Conservation (phyloP, 305 asterid genomes). For the Caryopteris hybrid region DNA sequence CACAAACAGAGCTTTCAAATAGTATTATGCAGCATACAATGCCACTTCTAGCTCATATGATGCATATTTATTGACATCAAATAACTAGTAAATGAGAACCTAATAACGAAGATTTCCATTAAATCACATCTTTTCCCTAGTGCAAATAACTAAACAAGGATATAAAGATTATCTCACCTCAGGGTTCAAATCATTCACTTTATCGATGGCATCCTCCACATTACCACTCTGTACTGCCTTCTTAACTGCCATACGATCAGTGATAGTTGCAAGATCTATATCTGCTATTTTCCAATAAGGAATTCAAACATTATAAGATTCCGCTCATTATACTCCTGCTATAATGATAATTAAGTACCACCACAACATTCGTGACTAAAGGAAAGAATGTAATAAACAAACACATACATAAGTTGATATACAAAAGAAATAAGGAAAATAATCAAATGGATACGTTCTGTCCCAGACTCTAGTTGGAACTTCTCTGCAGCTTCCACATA, state of each 20-base stretch:
- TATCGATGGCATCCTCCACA: conserved; percentile 85
- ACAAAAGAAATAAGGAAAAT: background rate
- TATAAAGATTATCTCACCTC: conserved; percentile 44
- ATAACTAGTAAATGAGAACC: background rate
- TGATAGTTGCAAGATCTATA: conserved; percentile 77
- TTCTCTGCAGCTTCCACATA: conserved; percentile 70
- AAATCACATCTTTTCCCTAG: background rate
- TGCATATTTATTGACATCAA: background rate
- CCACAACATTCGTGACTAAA: background rate
- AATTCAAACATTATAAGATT: conserved; percentile 5
- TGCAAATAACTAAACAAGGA: background rate
- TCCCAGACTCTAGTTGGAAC: conserved; percentile 69
- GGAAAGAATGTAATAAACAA: background rate
- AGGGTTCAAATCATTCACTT: conserved; percentile 82
- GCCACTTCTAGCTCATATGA: background rate
- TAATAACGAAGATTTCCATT: background rate
- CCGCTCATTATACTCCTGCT: background rate
- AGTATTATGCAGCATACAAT: background rate
- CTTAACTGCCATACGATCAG: conserved; percentile 82
- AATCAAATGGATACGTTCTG: conserved; percentile 57
- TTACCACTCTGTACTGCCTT: conserved; percentile 82
- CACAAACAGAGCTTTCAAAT: background rate
- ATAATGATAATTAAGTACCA: background rate
- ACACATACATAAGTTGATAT: background rate
- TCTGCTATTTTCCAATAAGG: conserved; percentile 77